phyloP scores from a whole-genome alignment of 768 basidiomycete genomes.

The Amanita rimosa region DNA sequence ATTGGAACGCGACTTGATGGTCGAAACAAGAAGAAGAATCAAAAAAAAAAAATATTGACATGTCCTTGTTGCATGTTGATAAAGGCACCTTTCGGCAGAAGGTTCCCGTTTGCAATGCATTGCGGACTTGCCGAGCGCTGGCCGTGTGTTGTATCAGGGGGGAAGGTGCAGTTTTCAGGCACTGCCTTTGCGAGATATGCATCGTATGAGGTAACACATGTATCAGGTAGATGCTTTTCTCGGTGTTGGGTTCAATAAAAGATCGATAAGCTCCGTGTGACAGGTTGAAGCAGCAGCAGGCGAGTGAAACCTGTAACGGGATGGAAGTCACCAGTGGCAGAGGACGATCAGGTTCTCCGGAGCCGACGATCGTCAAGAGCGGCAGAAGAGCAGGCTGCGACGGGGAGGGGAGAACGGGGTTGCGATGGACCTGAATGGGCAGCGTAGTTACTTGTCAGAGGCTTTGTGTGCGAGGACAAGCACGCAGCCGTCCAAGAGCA shows the following conservation, averaged over 20 bases:
- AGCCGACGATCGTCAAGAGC: neutral
- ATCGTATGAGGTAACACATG: neutral
- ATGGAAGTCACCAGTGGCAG: neutral
- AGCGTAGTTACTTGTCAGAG: neutral
- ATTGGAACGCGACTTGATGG: too few species aligned
- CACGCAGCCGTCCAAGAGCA: neutral
- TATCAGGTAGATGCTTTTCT: neutral
- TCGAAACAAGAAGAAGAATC: too few species aligned
- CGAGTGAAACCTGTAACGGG: neutral
- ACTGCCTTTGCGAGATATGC: neutral
- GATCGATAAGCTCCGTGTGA: neutral
- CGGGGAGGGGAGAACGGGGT: neutral
- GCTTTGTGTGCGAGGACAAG: neutral
- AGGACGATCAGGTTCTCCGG: constrained; percentile 3
- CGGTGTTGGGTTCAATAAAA: neutral
- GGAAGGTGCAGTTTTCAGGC: neutral
- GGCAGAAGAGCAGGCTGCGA: neutral
- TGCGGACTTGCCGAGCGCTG: too few species aligned
- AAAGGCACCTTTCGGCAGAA: too few species aligned
- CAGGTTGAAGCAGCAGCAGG: neutral
- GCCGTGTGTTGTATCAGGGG: neutral
- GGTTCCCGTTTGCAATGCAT: too few species aligned
- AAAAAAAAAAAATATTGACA: too few species aligned
- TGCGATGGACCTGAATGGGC: neutral
- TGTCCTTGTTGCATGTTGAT: too few species aligned